phyloP scores from a whole-genome alignment of 2,329 filamentous ascomycete genomes.

The Diaporthe sp. region DNA sequence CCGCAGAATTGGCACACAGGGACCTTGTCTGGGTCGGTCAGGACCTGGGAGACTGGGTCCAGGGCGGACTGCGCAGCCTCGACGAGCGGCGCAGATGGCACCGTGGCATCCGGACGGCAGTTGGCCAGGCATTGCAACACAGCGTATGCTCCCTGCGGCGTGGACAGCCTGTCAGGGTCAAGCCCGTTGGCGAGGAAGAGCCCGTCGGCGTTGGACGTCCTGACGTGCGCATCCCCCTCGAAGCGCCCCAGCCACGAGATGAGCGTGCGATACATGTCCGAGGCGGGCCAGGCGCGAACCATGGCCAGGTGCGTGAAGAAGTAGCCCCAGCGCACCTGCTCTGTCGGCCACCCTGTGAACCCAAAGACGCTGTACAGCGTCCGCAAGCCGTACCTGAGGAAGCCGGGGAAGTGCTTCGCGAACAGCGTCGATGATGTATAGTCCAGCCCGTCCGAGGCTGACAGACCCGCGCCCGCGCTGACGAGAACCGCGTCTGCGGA shows the following conservation, averaged over 20 bases:
- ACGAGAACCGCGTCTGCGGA: neutral
- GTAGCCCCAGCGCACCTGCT: constrained; percentile 47
- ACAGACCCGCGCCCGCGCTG: constrained; percentile 4
- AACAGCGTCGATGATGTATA: constrained; percentile 49
- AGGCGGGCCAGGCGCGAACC: neutral
- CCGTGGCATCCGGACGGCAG: constrained; percentile 9
- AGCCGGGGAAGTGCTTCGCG: constrained; percentile 48
- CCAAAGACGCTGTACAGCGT: constrained; percentile 53
- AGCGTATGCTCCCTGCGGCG: constrained; percentile 50
- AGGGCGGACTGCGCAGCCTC: neutral
- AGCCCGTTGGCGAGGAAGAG: constrained; percentile 50
- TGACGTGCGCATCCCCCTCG: constrained; percentile 42
- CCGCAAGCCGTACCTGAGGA: constrained; percentile 47
- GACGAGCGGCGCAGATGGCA: neutral
- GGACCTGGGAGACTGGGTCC: constrained; percentile 41
- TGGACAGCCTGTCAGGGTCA: constrained; percentile 45
- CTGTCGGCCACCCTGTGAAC: constrained; percentile 47
- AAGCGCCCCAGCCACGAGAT: constrained; percentile 39
- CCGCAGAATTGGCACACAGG: constrained; percentile 42
- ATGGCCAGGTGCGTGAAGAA: neutral
- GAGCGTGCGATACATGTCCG: constrained; percentile 17
- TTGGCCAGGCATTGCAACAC: constrained; percentile 41
- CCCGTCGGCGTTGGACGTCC: constrained; percentile 52
- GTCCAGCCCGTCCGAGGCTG: constrained; percentile 17
- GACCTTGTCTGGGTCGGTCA: constrained; percentile 40